phyloP scores from a whole-genome alignment of 2,329 filamentous ascomycete species.

The Cladosporium sp. region DNA sequence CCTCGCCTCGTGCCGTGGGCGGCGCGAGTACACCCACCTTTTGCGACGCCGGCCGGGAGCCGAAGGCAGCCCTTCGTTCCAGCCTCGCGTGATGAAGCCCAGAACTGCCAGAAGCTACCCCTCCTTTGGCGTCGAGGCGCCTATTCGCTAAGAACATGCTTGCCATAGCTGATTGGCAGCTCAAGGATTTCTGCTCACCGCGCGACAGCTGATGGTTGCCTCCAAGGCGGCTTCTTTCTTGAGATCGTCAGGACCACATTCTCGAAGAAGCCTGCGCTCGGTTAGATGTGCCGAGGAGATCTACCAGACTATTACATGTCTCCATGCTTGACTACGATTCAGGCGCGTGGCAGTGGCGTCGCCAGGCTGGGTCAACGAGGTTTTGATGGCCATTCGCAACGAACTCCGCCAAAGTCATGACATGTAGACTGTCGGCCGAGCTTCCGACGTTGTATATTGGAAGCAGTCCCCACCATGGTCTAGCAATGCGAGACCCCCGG shows the following conservation, averaged over 20 bases:
- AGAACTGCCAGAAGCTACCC: background rate
- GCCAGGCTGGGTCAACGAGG: too few species aligned
- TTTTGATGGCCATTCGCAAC: too few species aligned
- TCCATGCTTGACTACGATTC: background rate
- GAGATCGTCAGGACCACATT: constrained; percentile 7
- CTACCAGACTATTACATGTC: background rate
- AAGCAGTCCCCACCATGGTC: background rate
- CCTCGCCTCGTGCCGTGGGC: constrained; percentile 6
- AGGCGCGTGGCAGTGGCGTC: background rate
- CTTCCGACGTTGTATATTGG: background rate
- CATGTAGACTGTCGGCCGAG: background rate
- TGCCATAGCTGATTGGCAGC: background rate
- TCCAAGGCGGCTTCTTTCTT: too few species aligned
- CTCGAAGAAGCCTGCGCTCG: background rate
- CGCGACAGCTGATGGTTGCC: background rate
- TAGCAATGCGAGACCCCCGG: background rate
- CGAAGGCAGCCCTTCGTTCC: background rate
- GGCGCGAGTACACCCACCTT: background rate
- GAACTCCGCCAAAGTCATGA: too few species aligned
- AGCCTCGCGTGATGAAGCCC: background rate
- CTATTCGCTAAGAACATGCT: background rate
- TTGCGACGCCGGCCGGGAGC: background rate
- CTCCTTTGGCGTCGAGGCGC: background rate
- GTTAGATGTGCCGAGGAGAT: constrained; percentile 6
- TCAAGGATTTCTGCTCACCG: background rate